Conservation (phyloP, 1,284 basidiomycete genomes). For the Erythrobasidium hasegawianum region DNA sequence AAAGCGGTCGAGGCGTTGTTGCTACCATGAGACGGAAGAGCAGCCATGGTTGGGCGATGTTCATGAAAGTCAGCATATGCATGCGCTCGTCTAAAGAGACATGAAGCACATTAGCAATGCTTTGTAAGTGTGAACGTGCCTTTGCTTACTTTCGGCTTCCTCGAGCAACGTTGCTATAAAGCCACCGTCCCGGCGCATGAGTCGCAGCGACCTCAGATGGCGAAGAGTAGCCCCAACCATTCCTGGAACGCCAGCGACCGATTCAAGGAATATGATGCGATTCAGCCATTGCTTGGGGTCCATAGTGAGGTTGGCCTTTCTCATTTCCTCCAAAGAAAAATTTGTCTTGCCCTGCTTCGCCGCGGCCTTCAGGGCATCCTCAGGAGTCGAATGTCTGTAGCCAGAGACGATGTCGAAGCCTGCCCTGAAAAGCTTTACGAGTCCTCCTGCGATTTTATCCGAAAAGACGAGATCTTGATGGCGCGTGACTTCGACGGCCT, state of each 20-base stretch:
- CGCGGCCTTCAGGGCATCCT: constrained; percentile 30
- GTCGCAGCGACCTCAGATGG: constrained; percentile 64
- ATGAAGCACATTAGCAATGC: background rate
- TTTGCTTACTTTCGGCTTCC: constrained; percentile 16
- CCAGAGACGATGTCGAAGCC: constrained; percentile 67
- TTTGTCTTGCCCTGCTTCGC: constrained; percentile 36
- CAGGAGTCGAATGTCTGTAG: constrained; percentile 63
- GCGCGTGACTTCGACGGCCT: constrained; percentile 71
- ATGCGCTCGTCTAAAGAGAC: constrained; percentile 32
- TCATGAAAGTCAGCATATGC: constrained; percentile 74
- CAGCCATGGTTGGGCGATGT: constrained; percentile 68
- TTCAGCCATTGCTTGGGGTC: constrained; percentile 70
- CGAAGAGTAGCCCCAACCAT: constrained; percentile 41
- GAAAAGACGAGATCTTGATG: background rate
- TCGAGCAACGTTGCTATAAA: constrained; percentile 65
- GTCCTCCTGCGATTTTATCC: constrained; percentile 66
- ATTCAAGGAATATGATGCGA: constrained; percentile 84
- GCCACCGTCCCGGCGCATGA: constrained; percentile 82
- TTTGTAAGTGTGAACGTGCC: background rate
- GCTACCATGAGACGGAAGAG: constrained; percentile 76
- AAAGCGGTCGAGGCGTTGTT: no score
- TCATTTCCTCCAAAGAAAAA: constrained; percentile 61
- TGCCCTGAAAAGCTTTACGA: constrained; percentile 61
- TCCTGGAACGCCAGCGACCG: constrained; percentile 68
- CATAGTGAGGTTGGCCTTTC: constrained; percentile 68